These are phyloP conservation scores for Colletotrichum karsti DNA, from an alignment of 2,329 filamentous ascomycete genomes.

Conservation along the genomic window DNA sequence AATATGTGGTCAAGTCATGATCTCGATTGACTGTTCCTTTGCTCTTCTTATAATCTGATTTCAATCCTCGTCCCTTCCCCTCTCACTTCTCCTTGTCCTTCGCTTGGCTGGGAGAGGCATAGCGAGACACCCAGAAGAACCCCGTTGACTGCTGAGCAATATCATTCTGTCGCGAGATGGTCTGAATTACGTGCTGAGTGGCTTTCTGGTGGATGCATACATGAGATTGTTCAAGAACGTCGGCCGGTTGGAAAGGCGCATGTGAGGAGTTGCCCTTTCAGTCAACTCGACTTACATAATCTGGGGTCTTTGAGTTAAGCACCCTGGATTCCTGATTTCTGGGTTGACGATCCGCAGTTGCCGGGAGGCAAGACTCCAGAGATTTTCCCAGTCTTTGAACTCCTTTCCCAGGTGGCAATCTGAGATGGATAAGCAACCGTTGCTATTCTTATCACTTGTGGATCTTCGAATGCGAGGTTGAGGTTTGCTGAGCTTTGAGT, in stretches of 20 bases:
- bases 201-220: no score
- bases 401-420: neutral
- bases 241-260: neutral
- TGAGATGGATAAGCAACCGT: constrained; percentile 3
- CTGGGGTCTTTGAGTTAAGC: neutral
- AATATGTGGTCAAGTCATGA: no score
- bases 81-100: no score
- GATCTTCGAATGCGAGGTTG: constrained; percentile 3
- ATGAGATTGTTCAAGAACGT: no score
- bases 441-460: constrained; percentile 16
- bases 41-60: no score
- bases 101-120: no score
- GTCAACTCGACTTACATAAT: neutral
- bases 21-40: no score
- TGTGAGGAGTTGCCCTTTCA: neutral
- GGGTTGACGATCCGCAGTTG: neutral
- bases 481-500: constrained; percentile 6
- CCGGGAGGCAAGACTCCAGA: neutral
- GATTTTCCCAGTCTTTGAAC: neutral
- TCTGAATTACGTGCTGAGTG: no score
- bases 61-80: no score
- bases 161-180: no score
- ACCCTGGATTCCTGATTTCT: neutral
- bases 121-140: no score
- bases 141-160: no score